phyloP scores from a whole-genome alignment of 495 filamentous ascomycete species.

The Penicillium cinerascens region DNA sequence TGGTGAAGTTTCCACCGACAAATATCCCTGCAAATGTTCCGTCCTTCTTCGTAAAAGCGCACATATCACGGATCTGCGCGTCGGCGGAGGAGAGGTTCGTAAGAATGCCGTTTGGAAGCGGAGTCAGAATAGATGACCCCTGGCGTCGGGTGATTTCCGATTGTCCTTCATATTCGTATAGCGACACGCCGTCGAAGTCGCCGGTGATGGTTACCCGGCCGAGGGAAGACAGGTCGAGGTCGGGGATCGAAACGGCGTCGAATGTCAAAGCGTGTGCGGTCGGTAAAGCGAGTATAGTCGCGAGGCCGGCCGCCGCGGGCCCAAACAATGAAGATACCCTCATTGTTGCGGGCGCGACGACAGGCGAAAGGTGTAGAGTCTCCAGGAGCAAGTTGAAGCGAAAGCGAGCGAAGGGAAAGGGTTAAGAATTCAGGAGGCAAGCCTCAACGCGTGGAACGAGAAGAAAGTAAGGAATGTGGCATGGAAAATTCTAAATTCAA shows the following conservation, averaged over 20 bases:
- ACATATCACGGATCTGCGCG: conserved; percentile 81
- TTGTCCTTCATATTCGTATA: conserved; percentile 83
- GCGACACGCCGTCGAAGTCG: conserved; percentile 85
- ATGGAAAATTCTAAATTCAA: conserved; percentile 23
- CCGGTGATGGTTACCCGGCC: conserved; percentile 85
- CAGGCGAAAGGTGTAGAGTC: conserved; percentile 19
- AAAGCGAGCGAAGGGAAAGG: conserved; percentile 14
- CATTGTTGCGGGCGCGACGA: conserved; percentile 51
- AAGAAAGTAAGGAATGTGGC: conserved; percentile 36
- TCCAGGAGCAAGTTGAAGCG: conserved; percentile 6
- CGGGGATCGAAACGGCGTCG: conserved; percentile 65
- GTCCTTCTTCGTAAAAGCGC: conserved; percentile 66
- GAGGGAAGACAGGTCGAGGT: conserved; percentile 76
- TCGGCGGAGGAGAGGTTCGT: conserved; percentile 69
- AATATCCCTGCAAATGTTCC: conserved; percentile 71
- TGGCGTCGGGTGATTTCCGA: conserved; percentile 64
- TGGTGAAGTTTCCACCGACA: conserved; percentile 96
- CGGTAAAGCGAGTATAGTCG: conserved; percentile 42
- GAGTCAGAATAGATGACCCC: conserved; percentile 76
- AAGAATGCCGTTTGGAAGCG: conserved; percentile 83
- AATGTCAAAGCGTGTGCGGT: conserved; percentile 57
- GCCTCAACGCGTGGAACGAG: conserved; percentile 30
- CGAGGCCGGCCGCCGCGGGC: conserved; percentile 49
- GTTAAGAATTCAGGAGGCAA: conserved; percentile 26
- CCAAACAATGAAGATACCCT: conserved; percentile 55